Evolutionary conservation across 257 asterid species (phyloP).

Genomic region (Primulina eburnea): DNA sequence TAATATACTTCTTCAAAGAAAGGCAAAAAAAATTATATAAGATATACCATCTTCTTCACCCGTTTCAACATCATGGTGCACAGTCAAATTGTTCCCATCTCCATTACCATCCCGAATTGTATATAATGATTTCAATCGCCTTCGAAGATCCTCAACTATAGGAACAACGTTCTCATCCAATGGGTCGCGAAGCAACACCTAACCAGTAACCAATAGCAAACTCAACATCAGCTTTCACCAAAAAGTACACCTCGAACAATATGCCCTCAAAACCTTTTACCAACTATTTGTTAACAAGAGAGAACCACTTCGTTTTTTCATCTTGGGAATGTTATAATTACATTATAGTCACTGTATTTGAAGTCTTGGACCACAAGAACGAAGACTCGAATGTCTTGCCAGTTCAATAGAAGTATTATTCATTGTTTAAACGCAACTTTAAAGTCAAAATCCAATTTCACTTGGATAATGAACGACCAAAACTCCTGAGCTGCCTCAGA

Average conservation of each 20-base stretch:
- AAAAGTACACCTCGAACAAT: not conserved
- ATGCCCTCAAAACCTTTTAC: not conserved
- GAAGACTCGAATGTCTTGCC: not conserved
- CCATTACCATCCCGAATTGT: constrained; percentile 52
- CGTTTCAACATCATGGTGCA: constrained; percentile 60
- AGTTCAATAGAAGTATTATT: not conserved
- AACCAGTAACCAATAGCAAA: constrained; percentile 7
- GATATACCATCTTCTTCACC: constrained; percentile 82
- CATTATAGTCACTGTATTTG: not conserved
- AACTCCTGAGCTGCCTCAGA: not conserved
- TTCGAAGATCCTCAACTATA: constrained; percentile 75
- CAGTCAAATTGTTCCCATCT: constrained; percentile 44
- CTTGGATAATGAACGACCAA: not conserved
- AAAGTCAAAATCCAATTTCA: not conserved
- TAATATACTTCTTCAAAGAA: constrained; percentile 14
- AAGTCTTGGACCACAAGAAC: not conserved
- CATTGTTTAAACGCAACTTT: too few relatives aligned
- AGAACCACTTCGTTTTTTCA: not conserved
- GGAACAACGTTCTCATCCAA: constrained; percentile 71
- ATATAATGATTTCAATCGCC: constrained; percentile 56
- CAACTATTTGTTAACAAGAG: not conserved
- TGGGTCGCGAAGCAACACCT: constrained; percentile 89
- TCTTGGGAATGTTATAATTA: not conserved
- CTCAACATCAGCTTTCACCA: not conserved
- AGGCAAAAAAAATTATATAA: not conserved